Evolutionary conservation across 441 rosid species (phyloP), one percentile per base, ranked within the genome.

Genomic region (Populus trichocarpa): DNA sequence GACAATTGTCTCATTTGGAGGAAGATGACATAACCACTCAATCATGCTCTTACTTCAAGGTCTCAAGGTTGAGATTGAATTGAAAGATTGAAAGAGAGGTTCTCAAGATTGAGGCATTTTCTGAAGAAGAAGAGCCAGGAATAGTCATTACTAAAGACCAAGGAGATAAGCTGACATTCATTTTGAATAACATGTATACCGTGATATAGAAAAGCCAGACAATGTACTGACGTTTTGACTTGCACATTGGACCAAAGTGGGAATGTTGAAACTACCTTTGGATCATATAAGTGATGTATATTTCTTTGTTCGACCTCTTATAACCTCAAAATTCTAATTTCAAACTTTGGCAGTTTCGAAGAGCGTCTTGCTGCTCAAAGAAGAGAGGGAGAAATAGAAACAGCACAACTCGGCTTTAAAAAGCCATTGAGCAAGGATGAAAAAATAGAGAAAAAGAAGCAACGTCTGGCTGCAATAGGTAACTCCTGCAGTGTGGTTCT

Each of bases 401-500:
- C 91, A 36, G 70, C 84, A 74, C 88, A 93, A 82, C 98, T 96
- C 79, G 99, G 99, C 63, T 94, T 94, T 80, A 96, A 96, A 82
- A 90, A 93, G 84, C 98, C 90, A 65, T 75, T 96, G 85, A 90
- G 84, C 84, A 94, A 89, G 81, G 97, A 92, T 86, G 99, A 96
- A 89, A 94, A 86, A 83, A 87, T 88, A n/a, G 94, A 90, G 88
- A 94, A 96, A 83, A 96, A 88, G 93, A 96, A 96, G 88, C 93
- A 96, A 88, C 93, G 99, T 6, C 87, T 96, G 71, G 98, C 99
- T 84, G 99, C 99, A 71, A 96, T 96, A 2, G 99, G 97, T 92
- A 92, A 85, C 77, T 79, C 50, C 77, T 38, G 22, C 59, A 14
- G 67, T 66, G 25, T 28, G 32, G 46, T 71, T 75, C 69, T 46